These are phyloP conservation scores for Hymenoscyphus salicellus DNA, from an alignment of 2,329 filamentous ascomycete species.

Conservation along the genomic window DNA sequence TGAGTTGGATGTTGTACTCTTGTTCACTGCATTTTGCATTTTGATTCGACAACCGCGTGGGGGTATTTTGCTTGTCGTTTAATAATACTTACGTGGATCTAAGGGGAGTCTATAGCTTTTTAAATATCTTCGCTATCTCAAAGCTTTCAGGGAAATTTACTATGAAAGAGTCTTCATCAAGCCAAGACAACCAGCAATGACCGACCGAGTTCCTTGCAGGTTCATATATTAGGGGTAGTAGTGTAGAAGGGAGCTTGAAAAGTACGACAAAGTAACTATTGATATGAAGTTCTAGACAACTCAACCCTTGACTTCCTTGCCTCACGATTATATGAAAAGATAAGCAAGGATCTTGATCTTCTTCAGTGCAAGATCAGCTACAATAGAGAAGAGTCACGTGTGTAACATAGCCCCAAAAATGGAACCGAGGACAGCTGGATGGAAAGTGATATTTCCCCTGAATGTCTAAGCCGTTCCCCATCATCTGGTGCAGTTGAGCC, in stretches of 20 bases:
- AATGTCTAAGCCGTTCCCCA: not conserved
- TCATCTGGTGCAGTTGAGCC: constrained; percentile 4
- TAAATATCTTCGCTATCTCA: too few species aligned
- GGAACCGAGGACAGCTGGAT: not conserved
- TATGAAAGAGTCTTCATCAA: too few species aligned
- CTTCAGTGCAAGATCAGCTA: not conserved
- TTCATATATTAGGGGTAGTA: too few species aligned
- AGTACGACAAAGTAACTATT: not conserved
- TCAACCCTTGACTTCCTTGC: not conserved
- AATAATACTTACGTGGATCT: too few species aligned
- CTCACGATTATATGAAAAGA: not conserved
- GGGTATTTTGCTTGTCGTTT: not conserved
- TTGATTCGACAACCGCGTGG: not conserved
- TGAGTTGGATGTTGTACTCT: not conserved
- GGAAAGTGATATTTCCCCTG: constrained; percentile 1
- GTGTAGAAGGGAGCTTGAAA: too few species aligned
- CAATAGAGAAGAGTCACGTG: not conserved
- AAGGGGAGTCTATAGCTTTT: too few species aligned
- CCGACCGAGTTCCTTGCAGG: too few species aligned
- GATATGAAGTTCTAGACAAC: not conserved
- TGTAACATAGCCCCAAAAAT: not conserved
- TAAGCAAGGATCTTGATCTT: not conserved
- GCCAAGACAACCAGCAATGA: too few species aligned
- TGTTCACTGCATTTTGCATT: not conserved
- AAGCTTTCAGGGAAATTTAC: too few species aligned